Base-by-base conservation (phyloP, 2,329 filamentous ascomycete genomes). In the Pseudocercospora crystallina region DNA sequence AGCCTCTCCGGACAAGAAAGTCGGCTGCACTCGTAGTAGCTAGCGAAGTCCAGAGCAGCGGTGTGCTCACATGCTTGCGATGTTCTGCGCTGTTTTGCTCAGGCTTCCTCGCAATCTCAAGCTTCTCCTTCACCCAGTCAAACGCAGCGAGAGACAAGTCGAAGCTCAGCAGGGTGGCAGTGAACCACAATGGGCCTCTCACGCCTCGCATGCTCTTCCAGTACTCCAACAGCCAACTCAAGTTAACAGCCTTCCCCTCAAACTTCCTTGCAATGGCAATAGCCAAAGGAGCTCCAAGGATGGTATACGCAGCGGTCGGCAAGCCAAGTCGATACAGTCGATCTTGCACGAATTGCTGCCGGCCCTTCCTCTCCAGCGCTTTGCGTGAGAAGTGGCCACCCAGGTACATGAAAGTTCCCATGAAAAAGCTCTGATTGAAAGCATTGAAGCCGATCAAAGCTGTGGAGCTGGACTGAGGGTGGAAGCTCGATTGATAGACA, bases 371-470 rank as follows among this genome's bases (percentile, higher is more conserved):
- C 4, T 14, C 35, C 35, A 47, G 35, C 14, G 43, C 33, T 14
- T 30, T 17, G 7, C 34, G 43, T 9, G 43, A 47, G 35, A 47
- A 47, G 34, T 47, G 34, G 14, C 43, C 43, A n/a, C 34, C 34
- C 10, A 47, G 34, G 34, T 30, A 47, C 43, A 47, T 47, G 34
- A 38, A 47, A 5, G 33, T 30, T 9, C 43, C 43, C 46, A 48
- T 48, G 31, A 42, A 48, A 33, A 42, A 48, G 31, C 37, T 42
- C 17, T 48, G 46, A 17, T 48, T 48, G 46, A 36, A 34, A 10
- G 36, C 46, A 35, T 48, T 48, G 8, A 48, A 36, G 5, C 46
- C 46, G 9, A 48, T 31, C 46, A 48, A 14, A 3, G 38, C 46
- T 20, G 46, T 4, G 10, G 46, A 42, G 26, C 37, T 42, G 15